A percentile compares a stretch with the other conserved stretches of the same genome.
Conservation (phyloP, 805 yeast genomes). For the Pichia nakasei region DNA sequence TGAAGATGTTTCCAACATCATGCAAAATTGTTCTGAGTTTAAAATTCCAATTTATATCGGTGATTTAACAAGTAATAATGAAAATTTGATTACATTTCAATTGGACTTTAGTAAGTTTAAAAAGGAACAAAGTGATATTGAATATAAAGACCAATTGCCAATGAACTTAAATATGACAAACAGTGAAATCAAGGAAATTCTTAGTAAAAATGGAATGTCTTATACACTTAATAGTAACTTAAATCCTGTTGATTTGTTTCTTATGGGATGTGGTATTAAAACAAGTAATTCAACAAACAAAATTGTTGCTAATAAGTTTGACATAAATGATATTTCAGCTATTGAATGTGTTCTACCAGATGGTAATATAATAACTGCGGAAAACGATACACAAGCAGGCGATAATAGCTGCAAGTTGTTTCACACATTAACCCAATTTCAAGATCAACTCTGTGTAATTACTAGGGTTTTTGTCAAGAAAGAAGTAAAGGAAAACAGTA, state of each 20-base stretch:
- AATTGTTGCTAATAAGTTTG: conserved; percentile 10
- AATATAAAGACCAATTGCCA: conserved; percentile 3
- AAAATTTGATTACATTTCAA: conserved; percentile 8
- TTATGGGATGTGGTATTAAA: conserved; percentile 15
- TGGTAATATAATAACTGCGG: conserved; percentile 14
- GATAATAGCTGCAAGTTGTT: conserved; percentile 6
- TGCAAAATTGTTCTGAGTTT: conserved; percentile 20
- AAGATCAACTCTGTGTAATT: conserved; percentile 14
- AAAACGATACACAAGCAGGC: neutral
- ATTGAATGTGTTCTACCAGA: conserved; percentile 23
- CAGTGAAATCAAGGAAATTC: conserved; percentile 1
- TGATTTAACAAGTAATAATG: neutral
- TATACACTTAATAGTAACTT: neutral
- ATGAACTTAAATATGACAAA: neutral
- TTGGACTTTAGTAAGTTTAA: conserved; percentile 14
- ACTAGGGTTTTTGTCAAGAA: conserved; percentile 9
- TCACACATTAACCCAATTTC: conserved; percentile 9
- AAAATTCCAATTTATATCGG: conserved; percentile 20
- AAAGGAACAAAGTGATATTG: conserved; percentile 2
- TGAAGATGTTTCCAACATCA: conserved; percentile 16
- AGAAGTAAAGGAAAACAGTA: neutral
- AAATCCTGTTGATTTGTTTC: conserved; percentile 14
- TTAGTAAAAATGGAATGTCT: conserved; percentile 2
- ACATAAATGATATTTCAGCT: conserved; percentile 7
- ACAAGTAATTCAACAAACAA: conserved; percentile 1